These are phyloP conservation scores for Melanogaster broomeanus DNA, from an alignment of 768 basidiomycete genomes.

Conservation along the genomic window DNA sequence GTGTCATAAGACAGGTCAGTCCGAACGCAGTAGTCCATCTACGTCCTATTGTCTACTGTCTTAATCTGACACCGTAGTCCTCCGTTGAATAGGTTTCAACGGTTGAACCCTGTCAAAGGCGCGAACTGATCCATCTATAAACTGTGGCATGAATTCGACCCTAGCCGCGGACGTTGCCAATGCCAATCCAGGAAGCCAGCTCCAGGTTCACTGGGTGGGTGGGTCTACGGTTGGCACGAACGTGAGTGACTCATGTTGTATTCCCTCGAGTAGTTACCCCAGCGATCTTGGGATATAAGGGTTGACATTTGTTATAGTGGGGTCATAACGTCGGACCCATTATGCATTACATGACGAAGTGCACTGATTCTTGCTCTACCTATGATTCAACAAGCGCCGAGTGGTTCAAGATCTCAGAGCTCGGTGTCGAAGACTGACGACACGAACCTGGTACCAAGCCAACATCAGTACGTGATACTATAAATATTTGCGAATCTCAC, in stretches of 20 bases:
- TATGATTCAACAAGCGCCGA: conserved; percentile 59
- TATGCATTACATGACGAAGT: conserved; percentile 73
- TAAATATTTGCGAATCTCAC: background rate
- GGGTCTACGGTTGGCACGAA: conserved; percentile 38
- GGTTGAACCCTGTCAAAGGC: conserved; percentile 54
- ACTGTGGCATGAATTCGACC: conserved; percentile 59
- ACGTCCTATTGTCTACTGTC: background rate
- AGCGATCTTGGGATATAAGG: background rate
- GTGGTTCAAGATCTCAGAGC: conserved; percentile 74
- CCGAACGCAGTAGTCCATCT: background rate
- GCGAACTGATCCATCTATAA: conserved; percentile 53
- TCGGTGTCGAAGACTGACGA: conserved; percentile 39
- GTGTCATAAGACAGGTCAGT: conserved; percentile 45
- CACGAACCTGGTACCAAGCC: conserved; percentile 49
- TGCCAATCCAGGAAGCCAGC: conserved; percentile 57
- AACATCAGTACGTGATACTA: conserved; percentile 45
- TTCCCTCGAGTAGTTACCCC: background rate
- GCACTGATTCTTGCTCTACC: conserved; percentile 54
- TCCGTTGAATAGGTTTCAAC: conserved; percentile 27
- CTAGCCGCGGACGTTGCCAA: conserved; percentile 50
- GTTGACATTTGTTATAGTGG: conserved; percentile 36
- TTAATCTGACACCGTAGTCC: background rate
- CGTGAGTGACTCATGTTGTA: conserved; percentile 21
- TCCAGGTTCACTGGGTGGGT: conserved; percentile 57
- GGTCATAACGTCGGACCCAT: conserved; percentile 65